phyloP scores from a whole-genome alignment of 2,329 filamentous ascomycete genomes.

The Trichoderma gracile region DNA sequence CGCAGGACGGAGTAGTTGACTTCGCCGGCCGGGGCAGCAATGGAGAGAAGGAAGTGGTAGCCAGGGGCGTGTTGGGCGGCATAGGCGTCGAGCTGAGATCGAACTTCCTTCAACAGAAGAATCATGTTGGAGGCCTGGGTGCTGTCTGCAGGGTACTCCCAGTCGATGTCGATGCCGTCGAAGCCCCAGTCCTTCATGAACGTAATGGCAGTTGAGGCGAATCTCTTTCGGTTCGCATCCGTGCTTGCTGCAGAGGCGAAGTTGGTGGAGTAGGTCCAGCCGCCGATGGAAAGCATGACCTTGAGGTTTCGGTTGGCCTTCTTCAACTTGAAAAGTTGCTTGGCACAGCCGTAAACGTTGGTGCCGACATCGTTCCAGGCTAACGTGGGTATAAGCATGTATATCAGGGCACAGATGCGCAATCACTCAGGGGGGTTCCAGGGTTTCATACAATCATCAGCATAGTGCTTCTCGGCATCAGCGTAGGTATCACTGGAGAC shows the following conservation, averaged over 20 bases:
- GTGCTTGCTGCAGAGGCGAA: constrained; percentile 69
- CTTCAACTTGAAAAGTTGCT: constrained; percentile 78
- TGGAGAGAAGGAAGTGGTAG: constrained; percentile 56
- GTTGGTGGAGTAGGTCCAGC: constrained; percentile 80
- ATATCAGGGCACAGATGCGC: neutral
- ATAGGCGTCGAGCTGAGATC: constrained; percentile 52
- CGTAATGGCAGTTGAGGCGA: constrained; percentile 68
- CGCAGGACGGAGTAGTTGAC: constrained; percentile 51
- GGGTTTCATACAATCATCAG: constrained; percentile 57
- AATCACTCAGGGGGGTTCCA: neutral
- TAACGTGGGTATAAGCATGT: constrained; percentile 28
- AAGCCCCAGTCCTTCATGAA: constrained; percentile 73
- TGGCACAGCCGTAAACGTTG: constrained; percentile 79
- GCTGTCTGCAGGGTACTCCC: constrained; percentile 43
- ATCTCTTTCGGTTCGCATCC: constrained; percentile 59
- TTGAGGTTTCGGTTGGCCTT: constrained; percentile 76
- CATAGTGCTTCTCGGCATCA: constrained; percentile 72
- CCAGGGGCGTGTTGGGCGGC: constrained; percentile 45
- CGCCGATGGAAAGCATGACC: constrained; percentile 76
- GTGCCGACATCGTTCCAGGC: constrained; percentile 63
- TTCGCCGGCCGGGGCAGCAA: constrained; percentile 54
- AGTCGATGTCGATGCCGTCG: constrained; percentile 50
- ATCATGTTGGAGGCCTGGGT: constrained; percentile 48
- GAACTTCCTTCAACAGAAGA: constrained; percentile 47
- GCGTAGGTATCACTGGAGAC: constrained; percentile 68